Conservation (phyloP, 345 rosid species). For the Ceriops zippeliana region DNA sequence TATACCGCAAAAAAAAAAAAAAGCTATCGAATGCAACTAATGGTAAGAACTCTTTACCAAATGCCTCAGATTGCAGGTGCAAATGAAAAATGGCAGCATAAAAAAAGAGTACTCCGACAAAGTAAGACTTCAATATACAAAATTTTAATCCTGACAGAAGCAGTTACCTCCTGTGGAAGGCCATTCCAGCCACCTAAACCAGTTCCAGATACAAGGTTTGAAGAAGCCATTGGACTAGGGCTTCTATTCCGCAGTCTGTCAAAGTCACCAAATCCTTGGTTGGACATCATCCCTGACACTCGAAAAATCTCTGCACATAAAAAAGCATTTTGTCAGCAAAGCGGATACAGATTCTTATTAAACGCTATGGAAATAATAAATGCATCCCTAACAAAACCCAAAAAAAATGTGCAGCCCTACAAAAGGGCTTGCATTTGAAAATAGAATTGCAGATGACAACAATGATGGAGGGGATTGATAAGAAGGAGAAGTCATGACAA, state of each 20-base stretch:
- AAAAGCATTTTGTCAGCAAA: slow-evolving; percentile 4
- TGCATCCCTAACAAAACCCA: neutral
- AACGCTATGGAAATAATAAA: neutral
- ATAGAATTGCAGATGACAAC: neutral
- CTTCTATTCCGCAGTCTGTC: slow-evolving; percentile 78
- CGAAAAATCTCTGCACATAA: slow-evolving; percentile 66
- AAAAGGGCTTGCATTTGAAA: neutral
- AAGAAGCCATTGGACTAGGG: slow-evolving; percentile 95
- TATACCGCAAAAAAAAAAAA: too few species aligned
- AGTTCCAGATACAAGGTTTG: slow-evolving; percentile 57
- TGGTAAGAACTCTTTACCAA: slow-evolving; percentile 6
- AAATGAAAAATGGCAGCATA: neutral
- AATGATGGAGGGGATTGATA: neutral
- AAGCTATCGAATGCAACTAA: neutral
- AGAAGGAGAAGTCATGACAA: too few species aligned
- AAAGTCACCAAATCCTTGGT: slow-evolving; percentile 72
- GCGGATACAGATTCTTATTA: too few species aligned
- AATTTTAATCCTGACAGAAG: slow-evolving; percentile 11
- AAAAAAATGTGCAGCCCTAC: neutral
- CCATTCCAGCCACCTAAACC: slow-evolving; percentile 74
- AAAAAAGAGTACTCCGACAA: neutral
- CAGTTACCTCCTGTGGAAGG: slow-evolving; percentile 58
- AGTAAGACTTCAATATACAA: neutral
- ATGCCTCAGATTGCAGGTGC: slow-evolving; percentile 3
- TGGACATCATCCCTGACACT: slow-evolving; percentile 66